Base-by-base conservation (phyloP, 805 yeast species). In the Zygosaccharomyces gambellarensis region DNA sequence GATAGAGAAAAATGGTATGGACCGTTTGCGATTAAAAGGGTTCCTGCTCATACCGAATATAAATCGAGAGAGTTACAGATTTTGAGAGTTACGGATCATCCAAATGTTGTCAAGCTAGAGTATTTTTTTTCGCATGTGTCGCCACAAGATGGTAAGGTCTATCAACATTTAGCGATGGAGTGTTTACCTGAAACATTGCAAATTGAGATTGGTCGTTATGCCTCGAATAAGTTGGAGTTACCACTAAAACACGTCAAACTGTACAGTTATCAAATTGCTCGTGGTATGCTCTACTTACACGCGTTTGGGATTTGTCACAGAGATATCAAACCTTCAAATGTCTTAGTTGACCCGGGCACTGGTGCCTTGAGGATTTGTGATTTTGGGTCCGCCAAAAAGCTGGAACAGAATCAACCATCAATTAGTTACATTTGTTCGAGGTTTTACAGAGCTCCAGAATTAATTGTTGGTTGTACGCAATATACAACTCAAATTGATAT, bases 401-500 rank as follows among this genome's bases (percentile, higher is more conserved):
- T 87, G 55, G 92, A 85, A 64, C 80, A 80, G 45, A 79, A 81
- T 54, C 90, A 86, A 65, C 87, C 94, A n/a, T 84, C 95, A 1
- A 96, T 90, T 54, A 85, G 96, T 45, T 94, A 94, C 65, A 94
- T 94, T 50, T 95, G 97, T 69, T 89, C 97, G 22, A 81, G 99
- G 61, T 94, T 90, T 68, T 90, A 90, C 70, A 63, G 67, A 56
- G 95, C 98, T 1, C 99, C 99, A 0, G 99, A 94, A 68, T 77
- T 94, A 52, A 87, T 94, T 63, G 82, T 94, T 48, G 99, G 99
- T 1, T 85, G 90, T 59, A 81, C 90, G 51, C 78, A 83, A 34
- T 94, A 94, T 67, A 81, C 95, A 3, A 84, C 95, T 2, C 87
- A 90, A 62, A 92, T 94, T 51, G 99, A 94, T 68, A 85, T 90